Conservation (phyloP, 768 basidiomycete genomes). For the Chiua virens region DNA sequence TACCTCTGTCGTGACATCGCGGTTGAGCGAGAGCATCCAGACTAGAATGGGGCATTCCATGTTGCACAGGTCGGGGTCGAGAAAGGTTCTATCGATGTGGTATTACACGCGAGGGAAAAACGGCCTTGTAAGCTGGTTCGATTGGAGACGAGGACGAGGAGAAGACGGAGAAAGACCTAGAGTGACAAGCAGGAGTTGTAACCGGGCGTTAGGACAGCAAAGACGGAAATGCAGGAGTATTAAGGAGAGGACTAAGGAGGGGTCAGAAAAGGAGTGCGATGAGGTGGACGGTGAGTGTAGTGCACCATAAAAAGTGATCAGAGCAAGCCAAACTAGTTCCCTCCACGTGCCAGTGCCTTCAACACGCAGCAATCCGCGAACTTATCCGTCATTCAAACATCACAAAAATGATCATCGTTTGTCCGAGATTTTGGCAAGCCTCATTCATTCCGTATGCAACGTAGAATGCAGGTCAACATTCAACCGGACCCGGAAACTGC, state of each 20-base stretch:
- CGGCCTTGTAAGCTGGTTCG: neutral
- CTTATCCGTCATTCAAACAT: too few species aligned
- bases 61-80: neutral
- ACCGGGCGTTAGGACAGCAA: too few species aligned
- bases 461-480: too few species aligned
- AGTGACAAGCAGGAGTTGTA: neutral
- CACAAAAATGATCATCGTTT: neutral
- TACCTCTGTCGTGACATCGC: conserved; percentile 65
- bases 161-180: neutral
- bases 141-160: neutral
- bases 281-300: conserved; percentile 3
- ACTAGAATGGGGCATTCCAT: conserved; percentile 70
- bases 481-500: too few species aligned
- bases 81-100: conserved; percentile 1
- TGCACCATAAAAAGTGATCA: conserved; percentile 31
- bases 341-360: too few species aligned
- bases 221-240: too few species aligned
- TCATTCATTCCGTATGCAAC: too few species aligned
- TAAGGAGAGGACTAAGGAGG: neutral
- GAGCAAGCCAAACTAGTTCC: conserved; percentile 24
- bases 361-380: conserved; percentile 1
- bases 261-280: conserved; percentile 3
- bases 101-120: neutral
- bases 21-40: conserved; percentile 79
- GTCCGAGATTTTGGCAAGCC: neutral